Conservation (phyloP, 768 basidiomycete species). For the Serendipita sp. region DNA sequence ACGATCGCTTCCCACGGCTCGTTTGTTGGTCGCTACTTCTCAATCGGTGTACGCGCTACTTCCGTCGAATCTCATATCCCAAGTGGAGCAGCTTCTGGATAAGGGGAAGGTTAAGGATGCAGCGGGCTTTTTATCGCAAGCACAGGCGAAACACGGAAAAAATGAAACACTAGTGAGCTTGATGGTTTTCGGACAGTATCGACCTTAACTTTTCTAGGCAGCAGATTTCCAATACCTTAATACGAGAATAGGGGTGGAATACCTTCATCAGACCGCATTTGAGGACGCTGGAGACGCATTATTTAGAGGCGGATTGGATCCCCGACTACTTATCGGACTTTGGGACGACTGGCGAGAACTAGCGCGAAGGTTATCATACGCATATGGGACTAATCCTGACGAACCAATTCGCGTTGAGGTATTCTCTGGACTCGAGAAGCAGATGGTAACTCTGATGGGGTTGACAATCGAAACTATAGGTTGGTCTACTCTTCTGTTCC, state of each 20-base stretch:
- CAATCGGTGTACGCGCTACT: background rate
- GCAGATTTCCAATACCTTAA: slow-evolving; percentile 67
- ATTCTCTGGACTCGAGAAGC: slow-evolving; percentile 58
- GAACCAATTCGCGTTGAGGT: slow-evolving; percentile 43
- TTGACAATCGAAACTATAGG: slow-evolving; percentile 64
- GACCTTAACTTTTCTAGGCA: slow-evolving; percentile 21
- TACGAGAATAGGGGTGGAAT: slow-evolving; percentile 67
- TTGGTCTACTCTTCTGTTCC: slow-evolving; percentile 33
- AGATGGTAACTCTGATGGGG: slow-evolving; percentile 41
- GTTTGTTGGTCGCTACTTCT: background rate
- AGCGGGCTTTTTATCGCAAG: slow-evolving; percentile 41
- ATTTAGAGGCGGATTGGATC: slow-evolving; percentile 68
- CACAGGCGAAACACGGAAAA: slow-evolving; percentile 39
- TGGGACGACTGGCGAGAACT: slow-evolving; percentile 7
- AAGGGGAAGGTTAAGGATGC: slow-evolving; percentile 51
- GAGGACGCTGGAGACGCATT: slow-evolving; percentile 68
- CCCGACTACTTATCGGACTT: slow-evolving; percentile 60
- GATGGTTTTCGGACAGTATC: background rate
- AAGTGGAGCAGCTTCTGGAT: slow-evolving; percentile 52
- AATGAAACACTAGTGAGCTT: slow-evolving; percentile 15
- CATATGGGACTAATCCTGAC: background rate
- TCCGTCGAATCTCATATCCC: slow-evolving; percentile 51
- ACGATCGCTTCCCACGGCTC: background rate
- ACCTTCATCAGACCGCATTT: slow-evolving; percentile 64
- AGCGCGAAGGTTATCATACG: background rate